Conservation (phyloP, 164 flowering plant genomes). For the Annona cherimola region DNA sequence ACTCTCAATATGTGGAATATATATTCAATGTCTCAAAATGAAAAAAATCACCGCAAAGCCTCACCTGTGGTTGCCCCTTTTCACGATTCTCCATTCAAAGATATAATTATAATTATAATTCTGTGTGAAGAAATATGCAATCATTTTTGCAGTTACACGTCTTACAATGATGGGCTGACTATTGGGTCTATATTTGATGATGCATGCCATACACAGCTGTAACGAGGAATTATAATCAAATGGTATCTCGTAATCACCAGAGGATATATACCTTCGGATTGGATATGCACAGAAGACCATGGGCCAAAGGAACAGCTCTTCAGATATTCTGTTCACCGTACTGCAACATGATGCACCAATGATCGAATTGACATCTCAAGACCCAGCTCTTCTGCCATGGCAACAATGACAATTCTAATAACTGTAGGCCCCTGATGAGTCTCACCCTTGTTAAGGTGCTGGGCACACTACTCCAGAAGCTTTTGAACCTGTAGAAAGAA, state of each 20-base stretch:
- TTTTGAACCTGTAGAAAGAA: constrained; percentile 65
- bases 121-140: too few relatives aligned
- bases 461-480: constrained; percentile 88
- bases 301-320: constrained; percentile 89
- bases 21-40: too few relatives aligned
- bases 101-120: too few relatives aligned
- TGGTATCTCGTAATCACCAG: neutral
- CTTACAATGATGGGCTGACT: too few relatives aligned
- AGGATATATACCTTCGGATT: constrained; percentile 74
- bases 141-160: too few relatives aligned
- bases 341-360: constrained; percentile 85
- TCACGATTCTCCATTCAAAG: too few relatives aligned
- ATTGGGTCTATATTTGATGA: too few relatives aligned
- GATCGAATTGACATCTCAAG: constrained; percentile 98
- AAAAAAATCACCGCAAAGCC: too few relatives aligned
- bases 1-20: too few relatives aligned
- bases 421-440: constrained; percentile 97
- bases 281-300: constrained; percentile 91
- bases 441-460: constrained; percentile 92
- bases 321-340: constrained; percentile 93
- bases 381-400: constrained; percentile 99
- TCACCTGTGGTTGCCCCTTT: too few relatives aligned
- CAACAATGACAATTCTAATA: constrained; percentile 95
- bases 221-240: neutral
- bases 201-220: too few relatives aligned